A percentile compares a stretch with the other conserved stretches of the same genome.
These are phyloP conservation scores for Penicillium riverlandense DNA, from an alignment of 495 filamentous ascomycete genomes.

Conservation along the genomic window DNA sequence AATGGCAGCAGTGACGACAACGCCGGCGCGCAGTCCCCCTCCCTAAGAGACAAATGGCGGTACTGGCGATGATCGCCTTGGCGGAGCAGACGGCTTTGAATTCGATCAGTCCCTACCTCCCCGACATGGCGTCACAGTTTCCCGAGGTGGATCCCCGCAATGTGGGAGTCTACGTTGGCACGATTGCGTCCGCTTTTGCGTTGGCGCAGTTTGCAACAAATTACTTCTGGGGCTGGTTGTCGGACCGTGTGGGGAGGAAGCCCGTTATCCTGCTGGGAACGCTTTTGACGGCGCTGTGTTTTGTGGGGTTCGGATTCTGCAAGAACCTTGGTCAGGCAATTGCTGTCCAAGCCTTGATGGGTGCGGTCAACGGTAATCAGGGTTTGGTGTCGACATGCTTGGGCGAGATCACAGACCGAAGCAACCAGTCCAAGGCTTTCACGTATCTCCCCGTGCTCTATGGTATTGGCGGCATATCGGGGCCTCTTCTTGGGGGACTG, in stretches of 20 bases:
- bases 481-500: constrained; percentile 82
- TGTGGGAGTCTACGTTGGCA: constrained; percentile 83
- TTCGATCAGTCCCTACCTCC: constrained; percentile 92
- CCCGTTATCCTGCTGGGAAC: constrained; percentile 88
- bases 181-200: constrained; percentile 85
- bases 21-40: constrained; percentile 49
- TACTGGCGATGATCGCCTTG: constrained; percentile 82
- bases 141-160: constrained; percentile 63
- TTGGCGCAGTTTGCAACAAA: constrained; percentile 87
- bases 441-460: constrained; percentile 91
- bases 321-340: constrained; percentile 75
- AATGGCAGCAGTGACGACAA: constrained; percentile 19
- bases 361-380: constrained; percentile 85
- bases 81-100: constrained; percentile 95
- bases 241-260: constrained; percentile 85
- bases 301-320: constrained; percentile 84
- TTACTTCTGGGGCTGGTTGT: constrained; percentile 89
- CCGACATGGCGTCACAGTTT: constrained; percentile 82
- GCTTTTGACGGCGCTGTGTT: constrained; percentile 68
- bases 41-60: constrained; percentile 72
- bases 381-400: constrained; percentile 85
- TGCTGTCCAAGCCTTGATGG: constrained; percentile 81
- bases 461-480: constrained; percentile 86
- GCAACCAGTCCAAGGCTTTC: constrained; percentile 87
- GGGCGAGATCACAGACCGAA: constrained; percentile 90